These are phyloP conservation scores for Aspergillus sp. DNA, from an alignment of 2,329 filamentous ascomycete genomes.

Conservation along the genomic window DNA sequence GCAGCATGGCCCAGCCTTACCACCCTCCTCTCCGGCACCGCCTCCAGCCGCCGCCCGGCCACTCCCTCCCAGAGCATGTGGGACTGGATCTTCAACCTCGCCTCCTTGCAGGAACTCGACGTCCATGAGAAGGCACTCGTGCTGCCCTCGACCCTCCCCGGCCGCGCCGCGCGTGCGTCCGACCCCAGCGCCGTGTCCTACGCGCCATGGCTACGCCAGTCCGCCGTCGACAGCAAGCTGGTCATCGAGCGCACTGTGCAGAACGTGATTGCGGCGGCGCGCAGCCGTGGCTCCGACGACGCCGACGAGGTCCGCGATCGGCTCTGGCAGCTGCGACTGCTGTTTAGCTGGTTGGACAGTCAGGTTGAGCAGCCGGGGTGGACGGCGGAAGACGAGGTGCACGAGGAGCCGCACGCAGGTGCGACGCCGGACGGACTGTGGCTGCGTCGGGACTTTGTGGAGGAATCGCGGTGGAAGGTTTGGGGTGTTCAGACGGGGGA, in stretches of 20 bases:
- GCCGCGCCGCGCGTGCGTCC: slow-evolving; percentile 22
- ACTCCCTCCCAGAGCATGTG: slow-evolving; percentile 50
- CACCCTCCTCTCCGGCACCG: slow-evolving; percentile 17
- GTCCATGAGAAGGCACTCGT: slow-evolving; percentile 65
- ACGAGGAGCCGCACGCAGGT: slow-evolving; percentile 23
- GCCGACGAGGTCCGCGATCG: slow-evolving; percentile 52
- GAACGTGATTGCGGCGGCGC: slow-evolving; percentile 30
- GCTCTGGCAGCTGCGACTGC: slow-evolving; percentile 59
- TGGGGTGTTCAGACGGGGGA: slow-evolving; percentile 35
- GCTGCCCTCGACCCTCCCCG: slow-evolving; percentile 46
- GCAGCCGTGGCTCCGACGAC: slow-evolving; percentile 28
- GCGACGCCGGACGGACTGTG: slow-evolving; percentile 30
- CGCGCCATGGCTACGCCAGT: slow-evolving; percentile 54
- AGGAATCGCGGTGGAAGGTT: slow-evolving; percentile 41
- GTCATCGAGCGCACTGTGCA: slow-evolving; percentile 56
- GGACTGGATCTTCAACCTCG: slow-evolving; percentile 71
- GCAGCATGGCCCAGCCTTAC: slow-evolving; percentile 22
- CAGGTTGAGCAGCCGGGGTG: slow-evolving; percentile 12
- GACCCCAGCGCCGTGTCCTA: slow-evolving; percentile 45
- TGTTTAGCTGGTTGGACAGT: slow-evolving; percentile 66
- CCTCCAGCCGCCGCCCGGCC: slow-evolving; percentile 23
- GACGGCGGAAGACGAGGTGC: slow-evolving; percentile 34
- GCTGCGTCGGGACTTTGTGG: slow-evolving; percentile 38
- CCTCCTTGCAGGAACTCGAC: slow-evolving; percentile 53
- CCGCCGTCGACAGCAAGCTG: slow-evolving; percentile 69